These are phyloP conservation scores for Candolleomyces efflorescens DNA, from an alignment of 768 basidiomycete species.

Conservation along the genomic window DNA sequence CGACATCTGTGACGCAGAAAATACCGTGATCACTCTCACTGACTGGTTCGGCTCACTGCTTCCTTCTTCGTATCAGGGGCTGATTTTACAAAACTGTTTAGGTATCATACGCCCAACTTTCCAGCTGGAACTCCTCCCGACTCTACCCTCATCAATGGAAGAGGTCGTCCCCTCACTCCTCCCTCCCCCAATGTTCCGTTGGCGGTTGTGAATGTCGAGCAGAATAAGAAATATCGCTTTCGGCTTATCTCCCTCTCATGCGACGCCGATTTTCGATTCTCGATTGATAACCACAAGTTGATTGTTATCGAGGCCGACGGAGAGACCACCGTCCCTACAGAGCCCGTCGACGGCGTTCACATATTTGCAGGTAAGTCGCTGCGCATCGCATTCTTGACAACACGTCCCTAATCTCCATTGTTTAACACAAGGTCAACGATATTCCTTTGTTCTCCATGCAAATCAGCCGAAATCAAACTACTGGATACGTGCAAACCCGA, in stretches of 20 bases:
- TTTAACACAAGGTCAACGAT: slow-evolving; percentile 33
- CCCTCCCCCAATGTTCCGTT: slow-evolving; percentile 23
- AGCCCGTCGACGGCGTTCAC: slow-evolving; percentile 33
- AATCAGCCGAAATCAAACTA: slow-evolving; percentile 37
- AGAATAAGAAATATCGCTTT: slow-evolving; percentile 41
- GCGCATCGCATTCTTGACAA: neutral
- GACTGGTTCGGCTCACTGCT: slow-evolving; percentile 37
- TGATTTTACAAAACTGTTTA: too few species aligned
- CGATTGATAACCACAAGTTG: slow-evolving; percentile 43
- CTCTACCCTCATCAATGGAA: slow-evolving; percentile 43
- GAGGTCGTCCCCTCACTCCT: slow-evolving; percentile 37
- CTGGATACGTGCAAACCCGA: slow-evolving; percentile 36
- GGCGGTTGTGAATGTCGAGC: slow-evolving; percentile 32
- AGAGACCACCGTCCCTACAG: slow-evolving; percentile 14
- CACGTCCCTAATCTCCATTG: neutral
- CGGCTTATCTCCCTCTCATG: slow-evolving; percentile 44
- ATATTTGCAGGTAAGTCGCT: slow-evolving; percentile 30
- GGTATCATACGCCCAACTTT: slow-evolving; percentile 8
- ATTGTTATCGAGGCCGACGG: slow-evolving; percentile 6
- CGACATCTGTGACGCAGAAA: slow-evolving; percentile 21
- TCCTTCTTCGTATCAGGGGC: too few species aligned
- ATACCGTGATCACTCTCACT: slow-evolving; percentile 42
- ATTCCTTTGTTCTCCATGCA: slow-evolving; percentile 39
- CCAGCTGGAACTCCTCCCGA: slow-evolving; percentile 20
- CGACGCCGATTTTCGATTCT: slow-evolving; percentile 38